phyloP scores from a whole-genome alignment of 352 stramenopile species.

The Phytophthora sansomeana region DNA sequence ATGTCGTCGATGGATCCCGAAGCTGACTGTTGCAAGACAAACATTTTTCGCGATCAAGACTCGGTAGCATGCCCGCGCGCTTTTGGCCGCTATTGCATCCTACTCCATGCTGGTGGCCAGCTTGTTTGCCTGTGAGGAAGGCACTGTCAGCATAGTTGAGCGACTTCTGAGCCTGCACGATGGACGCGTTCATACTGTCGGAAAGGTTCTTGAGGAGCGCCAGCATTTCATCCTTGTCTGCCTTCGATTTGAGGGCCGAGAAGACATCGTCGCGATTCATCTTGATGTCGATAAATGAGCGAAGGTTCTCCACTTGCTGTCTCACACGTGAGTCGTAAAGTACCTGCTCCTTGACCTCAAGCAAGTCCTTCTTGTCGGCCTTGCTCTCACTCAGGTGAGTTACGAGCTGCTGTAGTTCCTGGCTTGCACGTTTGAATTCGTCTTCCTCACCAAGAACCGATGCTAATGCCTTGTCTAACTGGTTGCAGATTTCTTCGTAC shows the following conservation, averaged over 20 bases:
- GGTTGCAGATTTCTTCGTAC: slow-evolving; percentile 94
- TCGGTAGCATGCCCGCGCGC: slow-evolving; percentile 66
- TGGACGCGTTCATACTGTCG: slow-evolving; percentile 85
- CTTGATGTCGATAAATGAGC: slow-evolving; percentile 90
- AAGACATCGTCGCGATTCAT: slow-evolving; percentile 91
- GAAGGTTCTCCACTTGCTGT: slow-evolving; percentile 87
- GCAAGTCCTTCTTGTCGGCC: slow-evolving; percentile 85
- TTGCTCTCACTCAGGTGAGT: slow-evolving; percentile 84
- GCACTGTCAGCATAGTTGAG: slow-evolving; percentile 74
- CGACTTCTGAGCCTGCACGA: slow-evolving; percentile 69
- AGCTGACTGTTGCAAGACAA: slow-evolving; percentile 81
- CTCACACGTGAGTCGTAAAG: slow-evolving; percentile 88
- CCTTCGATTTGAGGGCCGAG: slow-evolving; percentile 84
- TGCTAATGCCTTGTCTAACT: slow-evolving; percentile 89
- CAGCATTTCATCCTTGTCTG: slow-evolving; percentile 88
- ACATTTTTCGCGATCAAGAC: slow-evolving; percentile 81
- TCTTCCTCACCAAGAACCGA: slow-evolving; percentile 89
- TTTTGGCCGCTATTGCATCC: slow-evolving; percentile 38
- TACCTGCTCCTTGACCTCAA: slow-evolving; percentile 89
- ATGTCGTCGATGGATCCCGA: slow-evolving; percentile 43
- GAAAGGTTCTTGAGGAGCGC: slow-evolving; percentile 79
- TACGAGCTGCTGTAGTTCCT: slow-evolving; percentile 85
- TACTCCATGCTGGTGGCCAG: slow-evolving; percentile 53
- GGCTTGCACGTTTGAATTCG: slow-evolving; percentile 87
- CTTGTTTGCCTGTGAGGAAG: slow-evolving; percentile 80